phyloP scores from a whole-genome alignment of 805 yeast genomes.

The Clavispora fructus region DNA sequence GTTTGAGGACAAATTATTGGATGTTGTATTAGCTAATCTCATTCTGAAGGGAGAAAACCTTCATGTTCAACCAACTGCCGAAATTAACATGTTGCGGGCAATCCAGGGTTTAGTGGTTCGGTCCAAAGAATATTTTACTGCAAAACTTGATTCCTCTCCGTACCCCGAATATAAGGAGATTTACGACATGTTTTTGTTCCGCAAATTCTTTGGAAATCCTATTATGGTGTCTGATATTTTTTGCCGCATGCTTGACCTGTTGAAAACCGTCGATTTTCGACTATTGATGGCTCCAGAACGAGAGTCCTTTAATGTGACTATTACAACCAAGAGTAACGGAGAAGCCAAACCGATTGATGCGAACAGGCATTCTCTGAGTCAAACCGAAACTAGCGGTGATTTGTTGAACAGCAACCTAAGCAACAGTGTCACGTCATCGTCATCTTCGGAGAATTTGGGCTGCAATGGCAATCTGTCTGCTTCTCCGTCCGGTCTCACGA shows the following conservation, averaged over 20 bases:
- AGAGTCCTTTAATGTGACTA: not conserved
- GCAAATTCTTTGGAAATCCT: slow-evolving; percentile 14
- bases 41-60: not conserved
- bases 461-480: not conserved
- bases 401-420: not conserved
- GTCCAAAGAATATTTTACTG: not conserved
- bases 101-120: not conserved
- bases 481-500: not conserved
- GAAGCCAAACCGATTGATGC: not conserved
- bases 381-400: not conserved
- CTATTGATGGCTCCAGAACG: not conserved
- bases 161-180: not conserved
- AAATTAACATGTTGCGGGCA: slow-evolving; percentile 2
- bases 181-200: slow-evolving; percentile 10
- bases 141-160: not conserved
- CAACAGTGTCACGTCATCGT: not conserved
- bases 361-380: not conserved
- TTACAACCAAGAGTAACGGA: not conserved
- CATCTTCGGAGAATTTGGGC: not conserved
- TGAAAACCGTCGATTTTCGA: not conserved
- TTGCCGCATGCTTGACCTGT: not conserved
- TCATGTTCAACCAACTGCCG: slow-evolving; percentile 4
- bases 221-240: not conserved
- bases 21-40: not conserved
- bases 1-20: not conserved